phyloP scores from a whole-genome alignment of 805 yeast genomes.

The Hanseniaspora thailandica region DNA sequence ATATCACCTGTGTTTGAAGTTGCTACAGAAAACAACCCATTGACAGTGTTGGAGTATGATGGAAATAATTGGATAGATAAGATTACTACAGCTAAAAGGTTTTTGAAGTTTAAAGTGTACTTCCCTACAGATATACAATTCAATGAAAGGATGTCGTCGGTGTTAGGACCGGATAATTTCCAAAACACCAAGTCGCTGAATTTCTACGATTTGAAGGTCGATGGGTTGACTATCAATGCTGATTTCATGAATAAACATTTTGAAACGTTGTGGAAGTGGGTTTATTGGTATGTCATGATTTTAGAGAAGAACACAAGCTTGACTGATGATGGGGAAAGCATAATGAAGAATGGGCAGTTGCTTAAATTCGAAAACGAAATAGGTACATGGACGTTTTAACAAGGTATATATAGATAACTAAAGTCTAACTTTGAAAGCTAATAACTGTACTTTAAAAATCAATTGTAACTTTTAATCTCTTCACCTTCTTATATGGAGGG shows the following conservation, averaged over 20 bases:
- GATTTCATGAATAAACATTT: constrained; percentile 4
- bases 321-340: constrained; percentile 16
- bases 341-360: constrained; percentile 19
- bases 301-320: constrained; percentile 25
- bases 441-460: no score
- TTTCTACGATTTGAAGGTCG: constrained; percentile 7
- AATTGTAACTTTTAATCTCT: no score
- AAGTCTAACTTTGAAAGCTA: no score
- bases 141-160: constrained; percentile 10
- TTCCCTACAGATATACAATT: not conserved
- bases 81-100: not conserved
- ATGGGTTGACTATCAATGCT: not conserved
- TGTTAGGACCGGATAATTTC: constrained; percentile 6
- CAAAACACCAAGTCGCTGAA: constrained; percentile 11
- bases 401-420: not conserved
- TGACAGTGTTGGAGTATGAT: not conserved
- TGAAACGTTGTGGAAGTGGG: constrained; percentile 25
- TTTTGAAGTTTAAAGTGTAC: not conserved
- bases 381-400: constrained; percentile 8
- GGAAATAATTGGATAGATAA: not conserved
- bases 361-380: constrained; percentile 12
- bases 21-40: not conserved
- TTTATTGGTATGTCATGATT: constrained; percentile 24
- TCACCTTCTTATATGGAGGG: no score
- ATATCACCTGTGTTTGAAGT: not conserved